Evolutionary conservation across 202 grass and related monocot species (phyloP), one percentile per base, ranked within the genome.

Genomic region (Hordeum pubiflorum): DNA sequence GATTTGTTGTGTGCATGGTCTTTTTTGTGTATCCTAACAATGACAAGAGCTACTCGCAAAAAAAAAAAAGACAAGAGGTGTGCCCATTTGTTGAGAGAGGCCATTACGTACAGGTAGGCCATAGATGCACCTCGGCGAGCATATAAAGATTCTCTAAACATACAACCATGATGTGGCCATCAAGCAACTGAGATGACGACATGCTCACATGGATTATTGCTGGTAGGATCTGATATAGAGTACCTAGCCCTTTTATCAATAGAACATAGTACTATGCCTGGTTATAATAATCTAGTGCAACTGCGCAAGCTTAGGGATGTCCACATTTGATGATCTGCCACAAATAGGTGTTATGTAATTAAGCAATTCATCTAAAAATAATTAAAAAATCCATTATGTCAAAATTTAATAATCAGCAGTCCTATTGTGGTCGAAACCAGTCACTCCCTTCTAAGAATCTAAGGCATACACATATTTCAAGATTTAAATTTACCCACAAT

Each of bases 141-240:
- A 17, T 3, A 46, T 9, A 71, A 48, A 36, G n/a, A 26, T 5
- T 22, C 13, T 66, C 43, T 55, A 68, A 39, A 21, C 32, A n/a
- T 18, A 76, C 34, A 39, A 11, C 17, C 23, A 39, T 18, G 22
- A 55, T 23, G 50, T 34, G 38, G 17, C 27, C 52, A 46, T 50
- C 23, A 33, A 67, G n/a, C 6, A 39, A 39, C 26, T 32, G 63
- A 69, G 74, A 84, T 78, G 74, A 61, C 74, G 58, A 37, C 63
- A 84, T 70, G 43, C 58, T 70, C 20, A 9, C 32, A 39, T 39
- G 36, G 4, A 22, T 7, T 12, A 67, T 60, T 78, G n/a, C 12
- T 9, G 23, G 72, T 66, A 43, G 48, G 61, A 76, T 76, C 72
- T 77, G 21, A 44, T 72, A 46, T 41, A 72, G 11, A 13, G 67